A percentile compares a stretch with the other conserved stretches of the same genome.
phyloP scores from a whole-genome alignment of 352 stramenopile species.

The Saprolegnia parasitica region DNA sequence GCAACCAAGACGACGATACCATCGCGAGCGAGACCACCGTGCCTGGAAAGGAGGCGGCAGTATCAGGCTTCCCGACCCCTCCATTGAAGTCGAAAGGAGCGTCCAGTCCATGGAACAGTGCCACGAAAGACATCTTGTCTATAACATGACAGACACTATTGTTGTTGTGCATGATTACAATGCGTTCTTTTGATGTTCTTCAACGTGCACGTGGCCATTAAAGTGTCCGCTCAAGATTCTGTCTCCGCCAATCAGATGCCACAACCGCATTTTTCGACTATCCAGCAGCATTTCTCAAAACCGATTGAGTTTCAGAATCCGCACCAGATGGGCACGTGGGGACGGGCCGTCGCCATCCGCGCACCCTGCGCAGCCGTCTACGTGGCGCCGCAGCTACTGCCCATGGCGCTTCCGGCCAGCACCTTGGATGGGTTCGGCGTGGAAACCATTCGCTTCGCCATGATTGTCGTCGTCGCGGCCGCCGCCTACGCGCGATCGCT shows the following conservation, averaged over 20 bases:
- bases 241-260: too few species aligned
- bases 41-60: neutral
- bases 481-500: neutral
- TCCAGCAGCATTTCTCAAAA: too few species aligned
- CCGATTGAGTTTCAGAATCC: too few species aligned
- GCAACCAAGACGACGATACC: neutral
- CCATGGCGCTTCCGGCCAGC: neutral
- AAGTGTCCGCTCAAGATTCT: too few species aligned
- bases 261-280: too few species aligned
- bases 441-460: constrained; percentile 9
- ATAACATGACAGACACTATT: neutral
- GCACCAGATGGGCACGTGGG: too few species aligned
- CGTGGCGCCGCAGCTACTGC: neutral
- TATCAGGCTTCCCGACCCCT: neutral
- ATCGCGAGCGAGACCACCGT: neutral
- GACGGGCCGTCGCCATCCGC: too few species aligned
- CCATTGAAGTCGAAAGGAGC: neutral
- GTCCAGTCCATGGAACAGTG: too few species aligned
- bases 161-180: too few species aligned
- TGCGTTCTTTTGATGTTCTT: too few species aligned
- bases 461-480: neutral
- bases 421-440: neutral
- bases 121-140: neutral
- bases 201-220: too few species aligned
- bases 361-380: neutral